These are phyloP conservation scores for Peribolospora kevripleyi DNA, from an alignment of 768 basidiomycete genomes.

Conservation along the genomic window DNA sequence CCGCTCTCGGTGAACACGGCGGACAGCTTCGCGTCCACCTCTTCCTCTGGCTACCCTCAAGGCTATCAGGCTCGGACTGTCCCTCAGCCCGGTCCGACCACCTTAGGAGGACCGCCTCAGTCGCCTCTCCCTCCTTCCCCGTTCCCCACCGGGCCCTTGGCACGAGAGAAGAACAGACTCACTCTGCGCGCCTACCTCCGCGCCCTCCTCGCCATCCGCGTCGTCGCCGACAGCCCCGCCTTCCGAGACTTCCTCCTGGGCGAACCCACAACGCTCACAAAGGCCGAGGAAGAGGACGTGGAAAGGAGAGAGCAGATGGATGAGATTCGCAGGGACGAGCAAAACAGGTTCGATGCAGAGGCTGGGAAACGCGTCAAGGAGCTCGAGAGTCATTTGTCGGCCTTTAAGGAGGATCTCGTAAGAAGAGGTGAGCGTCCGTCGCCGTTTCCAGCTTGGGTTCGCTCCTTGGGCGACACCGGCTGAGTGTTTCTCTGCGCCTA, in stretches of 20 bases:
- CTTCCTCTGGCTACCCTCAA: conserved; percentile 1
- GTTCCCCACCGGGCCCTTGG: conserved; percentile 25
- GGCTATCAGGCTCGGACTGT: not conserved
- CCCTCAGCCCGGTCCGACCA: conserved; percentile 1
- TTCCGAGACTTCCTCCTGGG: conserved; percentile 64
- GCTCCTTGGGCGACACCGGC: not conserved
- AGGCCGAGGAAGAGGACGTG: conserved; percentile 56
- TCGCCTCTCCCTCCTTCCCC: conserved; percentile 1
- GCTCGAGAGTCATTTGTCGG: conserved; percentile 53
- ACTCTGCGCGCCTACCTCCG: conserved; percentile 87
- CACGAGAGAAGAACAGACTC: conserved; percentile 81
- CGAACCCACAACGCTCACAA: conserved; percentile 39
- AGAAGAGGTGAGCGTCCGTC: conserved; percentile 6
- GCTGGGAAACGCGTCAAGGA: conserved; percentile 66
- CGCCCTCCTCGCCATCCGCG: conserved; percentile 40
- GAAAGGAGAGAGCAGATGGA: conserved; percentile 68
- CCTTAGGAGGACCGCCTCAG: not conserved
- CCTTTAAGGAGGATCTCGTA: conserved; percentile 83
- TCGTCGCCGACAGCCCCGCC: conserved; percentile 63
- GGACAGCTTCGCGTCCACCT: conserved; percentile 3
- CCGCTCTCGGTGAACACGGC: conserved; percentile 1
- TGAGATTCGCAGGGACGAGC: conserved; percentile 57
- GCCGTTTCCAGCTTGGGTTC: not conserved
- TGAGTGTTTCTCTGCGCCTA: not conserved
- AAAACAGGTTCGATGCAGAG: conserved; percentile 61